phyloP scores from a whole-genome alignment of 208 protist species.

The Trypanosoma cruzi region DNA sequence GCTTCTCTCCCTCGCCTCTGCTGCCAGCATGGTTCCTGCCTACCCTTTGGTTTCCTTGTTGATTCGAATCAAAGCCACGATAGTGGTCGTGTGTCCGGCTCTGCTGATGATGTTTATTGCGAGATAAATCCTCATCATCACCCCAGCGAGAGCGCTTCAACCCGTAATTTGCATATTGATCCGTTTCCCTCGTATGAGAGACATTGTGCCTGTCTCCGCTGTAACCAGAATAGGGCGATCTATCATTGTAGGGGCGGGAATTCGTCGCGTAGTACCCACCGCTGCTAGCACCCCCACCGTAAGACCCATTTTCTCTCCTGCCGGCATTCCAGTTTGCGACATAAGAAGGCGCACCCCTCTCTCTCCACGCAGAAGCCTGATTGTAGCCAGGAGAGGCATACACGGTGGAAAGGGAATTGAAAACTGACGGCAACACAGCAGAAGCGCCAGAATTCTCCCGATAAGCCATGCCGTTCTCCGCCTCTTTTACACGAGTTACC shows the following conservation, averaged over 20 bases:
- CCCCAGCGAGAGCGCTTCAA: constrained; percentile 1
- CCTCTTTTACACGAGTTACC: constrained; percentile 27
- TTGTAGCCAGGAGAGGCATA: background rate
- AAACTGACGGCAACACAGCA: background rate
- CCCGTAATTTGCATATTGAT: background rate
- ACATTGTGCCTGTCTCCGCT: background rate
- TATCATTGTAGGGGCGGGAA: constrained; percentile 1
- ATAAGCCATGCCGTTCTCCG: background rate
- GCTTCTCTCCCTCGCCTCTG: background rate
- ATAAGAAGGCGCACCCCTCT: background rate
- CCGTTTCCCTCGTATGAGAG: background rate
- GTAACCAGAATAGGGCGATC: background rate
- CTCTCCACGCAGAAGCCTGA: background rate
- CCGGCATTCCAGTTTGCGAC: background rate
- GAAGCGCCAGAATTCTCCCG: background rate
- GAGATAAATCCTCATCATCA: background rate
- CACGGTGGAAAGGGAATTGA: background rate
- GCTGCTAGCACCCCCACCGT: background rate
- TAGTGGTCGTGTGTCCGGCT: background rate
- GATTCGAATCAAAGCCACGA: background rate
- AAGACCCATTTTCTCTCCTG: constrained; percentile 5
- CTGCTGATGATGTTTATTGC: background rate
- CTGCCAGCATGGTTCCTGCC: background rate
- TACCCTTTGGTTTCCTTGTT: background rate
- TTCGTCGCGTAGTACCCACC: background rate